Evolutionary conservation across 1,284 basidiomycete genomes (phyloP), one percentile per base, ranked within the genome.

Genomic region (Trichosporon sp.): DNA sequence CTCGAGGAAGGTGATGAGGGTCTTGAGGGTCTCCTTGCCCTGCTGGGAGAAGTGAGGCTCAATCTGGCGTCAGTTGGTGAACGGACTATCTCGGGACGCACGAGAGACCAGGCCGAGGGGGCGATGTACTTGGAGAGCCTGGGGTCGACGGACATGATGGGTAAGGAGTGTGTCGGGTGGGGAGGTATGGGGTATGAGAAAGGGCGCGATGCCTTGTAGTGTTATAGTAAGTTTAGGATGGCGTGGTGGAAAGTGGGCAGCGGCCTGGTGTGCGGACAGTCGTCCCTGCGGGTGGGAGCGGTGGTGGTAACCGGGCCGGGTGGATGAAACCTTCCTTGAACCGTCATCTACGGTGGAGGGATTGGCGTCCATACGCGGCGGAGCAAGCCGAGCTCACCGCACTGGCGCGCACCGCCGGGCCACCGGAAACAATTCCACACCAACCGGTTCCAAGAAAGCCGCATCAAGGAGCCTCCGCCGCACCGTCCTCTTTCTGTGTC

Each of bases 31-130:
- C 77, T 94, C 90, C 85, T 94, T 96, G 48, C 91, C 96, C 78
- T 88, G 92, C 11, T 90, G 88, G 5, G 92, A 92, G 88, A 98
- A 92, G 85, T 92, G 93, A 87, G 93, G 91, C 85, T 95, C 92
- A 70, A 96, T 86, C 93, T 96, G 77, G 35, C 64, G 46, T 48
- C 16, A 48, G 46, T 12, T 61, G 68, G 37, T 2, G 8, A 1
- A 21, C 26, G 26, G 26, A 2, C 16, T 0, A 4, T 16, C 8
- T 26, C 26, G 26, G 5, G 48, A 70, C 77, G 35, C 48, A 79
- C 78, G 8, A 79, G 66, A 10, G 71, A 70, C 78, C 78, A 79
- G 5, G 76, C 69, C 26, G 74, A 75, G 16, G 70, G 65, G 5
- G 76, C 69, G 66, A 78, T 73, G 72, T 78, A 79, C 64, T 75